These are phyloP conservation scores for Polyplosphaeria fusca DNA, from an alignment of 495 filamentous ascomycete genomes.

Conservation along the genomic window DNA sequence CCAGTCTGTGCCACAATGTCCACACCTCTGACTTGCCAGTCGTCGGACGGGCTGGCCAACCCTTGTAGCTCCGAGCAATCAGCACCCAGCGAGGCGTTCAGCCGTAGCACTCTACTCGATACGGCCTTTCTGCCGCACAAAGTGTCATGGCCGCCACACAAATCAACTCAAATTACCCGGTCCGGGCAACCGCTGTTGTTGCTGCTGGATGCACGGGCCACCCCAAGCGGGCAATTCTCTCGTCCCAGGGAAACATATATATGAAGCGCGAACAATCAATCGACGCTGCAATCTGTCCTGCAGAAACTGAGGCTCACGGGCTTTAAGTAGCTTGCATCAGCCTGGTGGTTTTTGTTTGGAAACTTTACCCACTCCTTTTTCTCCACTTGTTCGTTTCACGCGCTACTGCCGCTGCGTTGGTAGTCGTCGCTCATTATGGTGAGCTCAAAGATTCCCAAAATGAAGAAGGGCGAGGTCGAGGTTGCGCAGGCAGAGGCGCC, in stretches of 20 bases:
- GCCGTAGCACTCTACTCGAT: conserved; percentile 10
- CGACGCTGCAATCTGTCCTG: neutral
- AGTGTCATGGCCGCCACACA: conserved; percentile 1
- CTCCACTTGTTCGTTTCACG: conserved; percentile 2
- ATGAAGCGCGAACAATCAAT: conserved; percentile 10
- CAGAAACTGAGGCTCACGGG: neutral
- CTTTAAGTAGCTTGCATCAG: neutral
- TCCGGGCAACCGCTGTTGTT: conserved; percentile 17
- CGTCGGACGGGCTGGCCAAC: neutral
- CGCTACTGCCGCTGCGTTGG: conserved; percentile 1
- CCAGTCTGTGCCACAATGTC: neutral
- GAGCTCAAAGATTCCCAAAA: neutral
- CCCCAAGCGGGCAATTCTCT: neutral
- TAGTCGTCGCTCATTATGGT: neutral
- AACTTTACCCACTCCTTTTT: neutral
- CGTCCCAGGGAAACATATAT: conserved; percentile 2
- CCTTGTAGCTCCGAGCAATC: neutral
- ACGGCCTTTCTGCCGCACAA: conserved; percentile 14
- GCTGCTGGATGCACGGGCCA: conserved; percentile 5
- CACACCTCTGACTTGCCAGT: neutral
- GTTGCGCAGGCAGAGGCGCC: conserved; percentile 46
- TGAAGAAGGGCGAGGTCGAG: conserved; percentile 14
- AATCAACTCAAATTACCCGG: conserved; percentile 23
- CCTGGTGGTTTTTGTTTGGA: neutral
- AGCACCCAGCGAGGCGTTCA: neutral